A percentile compares a stretch with the other conserved stretches of the same genome.
Evolutionary conservation across 2,329 filamentous ascomycete genomes (phyloP).

Genomic region (Aspergillus alliaceus): DNA sequence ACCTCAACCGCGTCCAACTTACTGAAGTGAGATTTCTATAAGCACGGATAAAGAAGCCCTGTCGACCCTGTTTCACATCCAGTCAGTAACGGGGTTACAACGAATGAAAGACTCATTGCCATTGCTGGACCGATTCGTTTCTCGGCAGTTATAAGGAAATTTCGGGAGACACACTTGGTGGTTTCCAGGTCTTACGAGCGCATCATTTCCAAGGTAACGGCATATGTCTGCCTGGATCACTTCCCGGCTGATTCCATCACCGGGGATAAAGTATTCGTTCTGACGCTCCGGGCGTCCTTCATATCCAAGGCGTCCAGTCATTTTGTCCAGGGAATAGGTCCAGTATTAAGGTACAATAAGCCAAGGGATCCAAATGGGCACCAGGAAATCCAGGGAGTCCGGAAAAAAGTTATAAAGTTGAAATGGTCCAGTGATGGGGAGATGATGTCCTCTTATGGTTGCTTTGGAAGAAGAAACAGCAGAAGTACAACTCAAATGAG

Average conservation of each 20-base stretch:
- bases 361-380: constrained; percentile 31
- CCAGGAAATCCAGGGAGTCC: constrained; percentile 17
- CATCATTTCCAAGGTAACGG: constrained; percentile 80
- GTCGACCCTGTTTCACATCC: constrained; percentile 56
- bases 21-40: constrained; percentile 78
- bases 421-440: constrained; percentile 18
- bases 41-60: constrained; percentile 75
- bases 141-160: constrained; percentile 8
- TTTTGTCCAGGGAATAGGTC: constrained; percentile 32
- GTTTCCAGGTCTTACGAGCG: constrained; percentile 71
- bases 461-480: constrained; percentile 23
- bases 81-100: constrained; percentile 27
- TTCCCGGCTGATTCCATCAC: constrained; percentile 78
- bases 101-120: constrained; percentile 1
- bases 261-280: constrained; percentile 78
- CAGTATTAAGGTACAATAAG: constrained; percentile 24
- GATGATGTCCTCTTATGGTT: constrained; percentile 13
- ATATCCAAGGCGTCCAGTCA: constrained; percentile 40
- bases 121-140: neutral
- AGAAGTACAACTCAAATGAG: constrained; percentile 24
- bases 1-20: constrained; percentile 37
- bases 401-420: constrained; percentile 14
- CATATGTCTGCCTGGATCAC: constrained; percentile 84
- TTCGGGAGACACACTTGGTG: constrained; percentile 62
- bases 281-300: constrained; percentile 44